Evolutionary conservation across 495 filamentous ascomycete genomes (phyloP).

Genomic region (Trichoderma reesei): DNA sequence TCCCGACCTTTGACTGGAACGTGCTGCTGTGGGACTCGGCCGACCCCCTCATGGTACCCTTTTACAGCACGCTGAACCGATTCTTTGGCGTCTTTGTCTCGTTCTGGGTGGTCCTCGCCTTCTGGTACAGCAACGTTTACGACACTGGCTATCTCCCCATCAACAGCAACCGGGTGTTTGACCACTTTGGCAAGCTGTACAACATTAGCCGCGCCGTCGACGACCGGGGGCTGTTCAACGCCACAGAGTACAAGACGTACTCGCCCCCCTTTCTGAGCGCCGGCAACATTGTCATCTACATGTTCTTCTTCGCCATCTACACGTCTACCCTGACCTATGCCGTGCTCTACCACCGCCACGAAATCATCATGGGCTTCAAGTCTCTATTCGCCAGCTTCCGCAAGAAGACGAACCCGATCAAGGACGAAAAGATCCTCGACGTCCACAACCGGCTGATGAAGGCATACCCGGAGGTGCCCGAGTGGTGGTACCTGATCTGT

Average conservation of each 20-base stretch:
- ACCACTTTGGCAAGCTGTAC: constrained; percentile 26
- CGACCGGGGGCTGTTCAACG: constrained; percentile 24
- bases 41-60: constrained; percentile 31
- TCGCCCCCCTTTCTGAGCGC: constrained; percentile 28
- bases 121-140: constrained; percentile 30
- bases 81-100: constrained; percentile 23
- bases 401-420: constrained; percentile 14
- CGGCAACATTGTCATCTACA: constrained; percentile 23
- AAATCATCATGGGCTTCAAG: constrained; percentile 25
- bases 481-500: constrained; percentile 28
- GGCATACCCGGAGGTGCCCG: constrained; percentile 26
- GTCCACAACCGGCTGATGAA: constrained; percentile 31
- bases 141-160: constrained; percentile 28
- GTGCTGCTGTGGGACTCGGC: constrained; percentile 18
- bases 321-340: constrained; percentile 26
- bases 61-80: constrained; percentile 29
- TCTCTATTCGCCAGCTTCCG: constrained; percentile 22
- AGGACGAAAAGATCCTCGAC: constrained; percentile 20
- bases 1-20: constrained; percentile 33
- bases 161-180: constrained; percentile 26
- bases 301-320: constrained; percentile 31
- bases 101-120: constrained; percentile 19
- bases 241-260: constrained; percentile 25
- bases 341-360: constrained; percentile 28
- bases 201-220: constrained; percentile 24